phyloP scores from a whole-genome alignment of 352 stramenopile genomes.

The Pythium pectinolyticum region DNA sequence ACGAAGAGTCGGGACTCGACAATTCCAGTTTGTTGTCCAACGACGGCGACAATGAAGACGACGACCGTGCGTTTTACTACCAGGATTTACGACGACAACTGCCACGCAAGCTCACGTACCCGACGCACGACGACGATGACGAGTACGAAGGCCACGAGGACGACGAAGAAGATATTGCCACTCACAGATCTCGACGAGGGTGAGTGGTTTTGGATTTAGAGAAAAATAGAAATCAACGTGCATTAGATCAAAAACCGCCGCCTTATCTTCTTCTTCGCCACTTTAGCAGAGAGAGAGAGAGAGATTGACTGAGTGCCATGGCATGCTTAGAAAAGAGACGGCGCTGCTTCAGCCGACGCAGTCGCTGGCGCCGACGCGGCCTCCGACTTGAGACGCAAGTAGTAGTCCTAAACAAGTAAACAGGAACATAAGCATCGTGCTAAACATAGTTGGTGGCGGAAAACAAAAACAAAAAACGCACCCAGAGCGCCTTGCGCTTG shows the following conservation, averaged over 20 bases:
- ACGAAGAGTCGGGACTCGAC: slow-evolving; percentile 66
- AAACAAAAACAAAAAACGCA: slow-evolving; percentile 30
- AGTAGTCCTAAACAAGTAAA: slow-evolving; percentile 51
- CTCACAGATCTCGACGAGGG: background rate
- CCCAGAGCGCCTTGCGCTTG: slow-evolving; percentile 85
- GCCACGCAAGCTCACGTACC: slow-evolving; percentile 17
- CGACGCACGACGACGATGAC: slow-evolving; percentile 10
- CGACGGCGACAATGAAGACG: slow-evolving; percentile 29
- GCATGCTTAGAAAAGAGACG: slow-evolving; percentile 66
- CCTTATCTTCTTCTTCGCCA: background rate
- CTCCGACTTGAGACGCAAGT: slow-evolving; percentile 73
- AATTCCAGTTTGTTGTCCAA: slow-evolving; percentile 39
- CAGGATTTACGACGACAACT: slow-evolving; percentile 18
- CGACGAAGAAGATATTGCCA: slow-evolving; percentile 15
- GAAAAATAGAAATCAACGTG: background rate
- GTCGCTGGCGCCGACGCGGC: slow-evolving; percentile 26
- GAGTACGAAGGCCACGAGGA: no score
- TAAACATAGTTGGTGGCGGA: background rate
- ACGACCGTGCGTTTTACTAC: slow-evolving; percentile 30
- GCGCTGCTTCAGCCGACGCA: slow-evolving; percentile 39
- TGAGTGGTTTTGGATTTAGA: background rate
- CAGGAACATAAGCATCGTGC: slow-evolving; percentile 14
- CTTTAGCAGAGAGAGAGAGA: background rate
- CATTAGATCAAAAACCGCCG: slow-evolving; percentile 10
- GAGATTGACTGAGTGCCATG: background rate